Conservation (phyloP, 202 grass and related monocot genomes). For the Eragrostis tef region DNA sequence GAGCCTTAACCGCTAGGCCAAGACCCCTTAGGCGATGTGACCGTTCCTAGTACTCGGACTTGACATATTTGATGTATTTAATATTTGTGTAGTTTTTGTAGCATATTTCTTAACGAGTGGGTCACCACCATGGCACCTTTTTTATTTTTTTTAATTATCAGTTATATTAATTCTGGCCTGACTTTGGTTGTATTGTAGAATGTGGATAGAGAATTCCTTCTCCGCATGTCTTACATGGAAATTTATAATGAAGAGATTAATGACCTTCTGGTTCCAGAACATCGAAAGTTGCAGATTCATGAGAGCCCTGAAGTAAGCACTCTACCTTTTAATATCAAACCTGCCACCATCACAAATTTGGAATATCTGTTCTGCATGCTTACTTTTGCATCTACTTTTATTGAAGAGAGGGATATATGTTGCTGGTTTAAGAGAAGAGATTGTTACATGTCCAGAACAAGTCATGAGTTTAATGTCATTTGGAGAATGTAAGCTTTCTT, state of each 20-base stretch:
- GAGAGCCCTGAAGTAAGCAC: conserved; percentile 82
- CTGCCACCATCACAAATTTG: conserved; percentile 1
- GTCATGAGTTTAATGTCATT: conserved; percentile 84
- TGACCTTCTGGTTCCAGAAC: conserved; percentile 90
- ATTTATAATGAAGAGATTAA: conserved; percentile 99
- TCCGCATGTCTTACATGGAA: conserved; percentile 98
- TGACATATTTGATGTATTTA: neutral
- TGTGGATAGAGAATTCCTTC: conserved; percentile 82
- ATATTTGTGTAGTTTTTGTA: neutral
- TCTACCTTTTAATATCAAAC: conserved; percentile 32
- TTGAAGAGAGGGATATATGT: conserved; percentile 89
- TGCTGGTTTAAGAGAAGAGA: conserved; percentile 94
- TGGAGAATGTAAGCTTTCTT: conserved; percentile 81
- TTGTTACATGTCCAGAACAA: conserved; percentile 84
- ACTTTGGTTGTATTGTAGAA: conserved; percentile 58
- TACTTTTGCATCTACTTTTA: conserved; percentile 27
- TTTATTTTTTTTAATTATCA: neutral
- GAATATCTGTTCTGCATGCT: neutral
- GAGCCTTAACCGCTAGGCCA: no score
- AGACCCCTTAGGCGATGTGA: neutral
- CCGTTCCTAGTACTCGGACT: conserved; percentile 8
- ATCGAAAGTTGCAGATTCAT: conserved; percentile 95
- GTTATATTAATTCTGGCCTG: neutral
- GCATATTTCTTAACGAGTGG: conserved; percentile 5
- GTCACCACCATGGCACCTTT: neutral